phyloP scores from a whole-genome alignment of 1,139 yeast genomes.

The Blastobotrys aristatus region DNA sequence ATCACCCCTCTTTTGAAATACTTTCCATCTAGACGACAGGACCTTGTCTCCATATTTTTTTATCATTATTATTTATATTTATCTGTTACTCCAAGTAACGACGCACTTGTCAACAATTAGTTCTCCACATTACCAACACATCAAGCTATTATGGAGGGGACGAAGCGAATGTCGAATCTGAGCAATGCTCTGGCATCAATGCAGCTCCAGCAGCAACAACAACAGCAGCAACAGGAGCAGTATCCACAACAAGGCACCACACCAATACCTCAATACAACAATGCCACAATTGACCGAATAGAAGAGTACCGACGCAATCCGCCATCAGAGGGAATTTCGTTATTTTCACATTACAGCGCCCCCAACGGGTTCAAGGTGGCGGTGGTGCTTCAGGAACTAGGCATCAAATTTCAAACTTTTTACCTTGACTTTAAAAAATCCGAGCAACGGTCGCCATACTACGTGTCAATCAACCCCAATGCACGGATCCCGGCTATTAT shows the following conservation, averaged over 20 bases:
- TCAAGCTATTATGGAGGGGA: constrained; percentile 4
- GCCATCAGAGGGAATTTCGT: constrained; percentile 78
- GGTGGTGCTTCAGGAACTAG: constrained; percentile 77
- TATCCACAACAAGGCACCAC: background rate
- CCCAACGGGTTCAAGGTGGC: constrained; percentile 98
- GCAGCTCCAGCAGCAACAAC: constrained; percentile 14
- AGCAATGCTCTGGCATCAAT: constrained; percentile 33
- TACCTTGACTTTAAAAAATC: constrained; percentile 83
- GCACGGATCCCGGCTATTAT: constrained; percentile 93
- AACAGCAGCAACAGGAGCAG: constrained; percentile 15
- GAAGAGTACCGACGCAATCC: constrained; percentile 70
- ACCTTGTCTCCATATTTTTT: no score
- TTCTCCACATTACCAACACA: no score
- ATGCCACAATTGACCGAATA: constrained; percentile 43
- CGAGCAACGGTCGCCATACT: constrained; percentile 91
- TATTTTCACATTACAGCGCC: constrained; percentile 80
- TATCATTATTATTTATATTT: no score
- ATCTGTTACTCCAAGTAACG: no score
- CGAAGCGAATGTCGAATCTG: constrained; percentile 27
- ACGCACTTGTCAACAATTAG: no score
- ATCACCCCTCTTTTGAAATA: no score
- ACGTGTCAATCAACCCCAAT: constrained; percentile 86
- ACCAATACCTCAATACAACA: constrained; percentile 13
- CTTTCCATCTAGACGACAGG: no score
- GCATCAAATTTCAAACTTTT: constrained; percentile 73